Evolutionary conservation across 2,329 filamentous ascomycete species (phyloP), one percentile per base, ranked within the genome.

Genomic region (Phoma sp.): DNA sequence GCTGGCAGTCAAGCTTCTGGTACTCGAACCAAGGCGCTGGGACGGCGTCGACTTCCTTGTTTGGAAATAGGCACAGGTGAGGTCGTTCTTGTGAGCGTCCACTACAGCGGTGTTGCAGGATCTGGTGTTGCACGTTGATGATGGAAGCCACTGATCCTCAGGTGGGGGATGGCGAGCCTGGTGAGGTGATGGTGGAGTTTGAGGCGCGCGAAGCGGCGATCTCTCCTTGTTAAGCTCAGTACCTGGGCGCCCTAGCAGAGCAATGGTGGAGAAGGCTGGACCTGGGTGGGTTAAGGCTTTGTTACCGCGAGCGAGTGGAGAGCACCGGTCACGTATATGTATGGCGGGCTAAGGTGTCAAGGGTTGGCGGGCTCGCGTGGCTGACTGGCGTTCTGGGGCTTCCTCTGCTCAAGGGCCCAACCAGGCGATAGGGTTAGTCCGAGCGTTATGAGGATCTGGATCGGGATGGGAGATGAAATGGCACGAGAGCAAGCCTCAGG

Each of bases 191-290:
- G 62, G 56, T 69, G 72, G 65, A 69, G 68, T 67, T 60, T 66
- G 68, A 70, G 70, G 70, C 71, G 69, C 63, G 66, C 60, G 69
- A 65, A 72, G 73, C 70, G 77, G 74, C 77, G 78, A 80, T 80
- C 78, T 36, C 64, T 63, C 76, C 77, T 78, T 79, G 77, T 79
- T 78, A 79, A 79, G 77, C 76, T 78, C 74, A 74, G 73, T 73
- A 74, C 70, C 73, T 75, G 77, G 76, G 66, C 73, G 75, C 71
- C 68, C 71, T 69, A 74, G 68, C 60, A 69, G 65, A 73, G 72
- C 72, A 73, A 78, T 75, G 78, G 78, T 76, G 72, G 70, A 74
- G 68, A 65, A 71, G 73, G 77, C 77, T 77, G 78, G 77, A 78
- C 73, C 71, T 73, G 69, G 72, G 69, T 74, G 73, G 69, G 62